Percentiles rank a stretch among this genome's conserved stretches.
These are phyloP conservation scores for Trichocomaceae sp. DNA, from an alignment of 2,329 filamentous ascomycete species.

Conservation along the genomic window DNA sequence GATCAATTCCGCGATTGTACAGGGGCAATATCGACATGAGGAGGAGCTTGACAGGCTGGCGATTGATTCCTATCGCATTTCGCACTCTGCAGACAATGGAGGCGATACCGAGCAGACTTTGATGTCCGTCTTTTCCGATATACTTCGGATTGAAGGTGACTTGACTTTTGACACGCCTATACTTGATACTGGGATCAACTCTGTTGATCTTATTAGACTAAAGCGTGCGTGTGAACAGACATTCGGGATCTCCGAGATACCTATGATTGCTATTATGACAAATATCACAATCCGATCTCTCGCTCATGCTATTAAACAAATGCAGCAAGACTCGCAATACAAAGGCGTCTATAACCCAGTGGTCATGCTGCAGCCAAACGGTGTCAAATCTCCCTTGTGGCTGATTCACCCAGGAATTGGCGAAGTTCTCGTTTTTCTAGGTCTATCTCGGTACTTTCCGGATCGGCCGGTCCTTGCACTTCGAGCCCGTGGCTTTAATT, in stretches of 20 bases:
- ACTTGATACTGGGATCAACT: slow-evolving; percentile 26
- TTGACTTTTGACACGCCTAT: slow-evolving; percentile 18
- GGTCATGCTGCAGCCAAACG: slow-evolving; percentile 22
- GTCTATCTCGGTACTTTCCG: slow-evolving; percentile 25
- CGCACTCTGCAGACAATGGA: neutral
- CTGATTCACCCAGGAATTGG: slow-evolving; percentile 36
- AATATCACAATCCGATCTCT: slow-evolving; percentile 17
- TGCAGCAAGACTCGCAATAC: neutral
- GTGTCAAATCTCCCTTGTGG: slow-evolving; percentile 26
- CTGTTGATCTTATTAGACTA: slow-evolving; percentile 38
- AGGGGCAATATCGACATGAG: slow-evolving; percentile 21
- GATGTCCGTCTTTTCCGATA: neutral
- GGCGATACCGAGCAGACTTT: slow-evolving; percentile 1
- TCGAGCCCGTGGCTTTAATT: slow-evolving; percentile 41
- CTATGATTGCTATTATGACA: slow-evolving; percentile 33
- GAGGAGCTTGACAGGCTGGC: slow-evolving; percentile 13
- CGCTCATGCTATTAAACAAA: slow-evolving; percentile 21
- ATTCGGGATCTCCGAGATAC: slow-evolving; percentile 29
- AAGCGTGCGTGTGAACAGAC: slow-evolving; percentile 30
- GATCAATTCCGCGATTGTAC: slow-evolving; percentile 23
- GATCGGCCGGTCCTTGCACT: slow-evolving; percentile 45
- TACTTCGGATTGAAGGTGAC: slow-evolving; percentile 11
- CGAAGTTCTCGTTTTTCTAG: slow-evolving; percentile 35
- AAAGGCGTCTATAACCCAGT: slow-evolving; percentile 24
- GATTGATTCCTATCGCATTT: slow-evolving; percentile 2